phyloP scores from a whole-genome alignment of 1,284 basidiomycete species.

The Cystobasidiaceae sp. region DNA sequence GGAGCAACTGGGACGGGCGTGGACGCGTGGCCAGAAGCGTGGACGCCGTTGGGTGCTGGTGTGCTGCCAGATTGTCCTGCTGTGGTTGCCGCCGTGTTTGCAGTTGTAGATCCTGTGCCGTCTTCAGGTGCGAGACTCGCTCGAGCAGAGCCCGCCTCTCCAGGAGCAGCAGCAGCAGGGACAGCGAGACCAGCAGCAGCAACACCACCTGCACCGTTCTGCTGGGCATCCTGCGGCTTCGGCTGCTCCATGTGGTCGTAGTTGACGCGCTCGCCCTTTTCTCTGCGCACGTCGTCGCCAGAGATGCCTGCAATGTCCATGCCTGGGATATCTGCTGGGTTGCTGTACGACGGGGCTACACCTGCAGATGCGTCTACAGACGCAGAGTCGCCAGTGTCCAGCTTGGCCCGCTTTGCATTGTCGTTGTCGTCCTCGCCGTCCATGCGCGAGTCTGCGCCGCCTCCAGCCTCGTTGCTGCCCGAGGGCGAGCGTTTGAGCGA shows the following conservation, averaged over 20 bases:
- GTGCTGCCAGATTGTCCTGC: too few species aligned
- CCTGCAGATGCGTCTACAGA: neutral
- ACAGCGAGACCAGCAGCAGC: too few species aligned
- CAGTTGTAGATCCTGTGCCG: neutral
- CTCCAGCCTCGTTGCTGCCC: neutral
- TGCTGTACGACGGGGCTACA: neutral
- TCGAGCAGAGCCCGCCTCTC: neutral
- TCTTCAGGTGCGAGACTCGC: neutral
- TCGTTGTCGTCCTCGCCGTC: neutral
- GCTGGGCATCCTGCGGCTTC: neutral
- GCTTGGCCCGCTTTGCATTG: constrained; percentile 11
- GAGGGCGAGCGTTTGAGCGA: constrained; percentile 27
- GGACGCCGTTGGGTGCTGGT: neutral
- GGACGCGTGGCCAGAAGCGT: neutral
- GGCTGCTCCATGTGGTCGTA: constrained; percentile 23
- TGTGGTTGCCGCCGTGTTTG: too few species aligned
- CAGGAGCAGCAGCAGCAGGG: too few species aligned
- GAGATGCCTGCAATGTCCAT: constrained; percentile 26
- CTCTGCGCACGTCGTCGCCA: constrained; percentile 29
- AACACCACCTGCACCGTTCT: neutral
- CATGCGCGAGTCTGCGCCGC: neutral
- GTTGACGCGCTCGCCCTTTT: constrained; percentile 24
- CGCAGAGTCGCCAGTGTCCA: too few species aligned
- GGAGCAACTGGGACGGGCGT: constrained; percentile 32
- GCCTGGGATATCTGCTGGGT: constrained; percentile 18